Percentiles rank a stretch among this genome's conserved stretches.
Conservation (phyloP, 257 asterid species). For the Salvia miltiorrhiza region DNA sequence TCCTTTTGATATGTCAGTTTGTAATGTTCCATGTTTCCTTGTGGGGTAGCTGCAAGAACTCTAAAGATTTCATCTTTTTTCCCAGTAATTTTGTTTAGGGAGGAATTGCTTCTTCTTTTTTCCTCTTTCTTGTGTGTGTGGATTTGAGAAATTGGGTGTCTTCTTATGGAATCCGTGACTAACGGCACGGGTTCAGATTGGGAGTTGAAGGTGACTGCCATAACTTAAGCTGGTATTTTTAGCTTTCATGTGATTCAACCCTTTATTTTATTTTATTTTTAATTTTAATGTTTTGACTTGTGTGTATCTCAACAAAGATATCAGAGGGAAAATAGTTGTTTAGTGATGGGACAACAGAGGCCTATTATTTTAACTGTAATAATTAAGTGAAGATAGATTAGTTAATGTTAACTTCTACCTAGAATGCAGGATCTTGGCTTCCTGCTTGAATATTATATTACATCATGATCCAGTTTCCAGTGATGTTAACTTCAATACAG, state of each 20-base stretch:
- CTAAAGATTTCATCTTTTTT: background rate
- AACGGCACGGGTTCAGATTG: conserved; percentile 64
- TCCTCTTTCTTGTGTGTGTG: background rate
- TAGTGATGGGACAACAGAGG: conserved; percentile 21
- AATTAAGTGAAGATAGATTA: conserved; percentile 24
- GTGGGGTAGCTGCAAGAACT: conserved; percentile 25
- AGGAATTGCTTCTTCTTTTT: background rate
- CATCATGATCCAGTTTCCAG: background rate
- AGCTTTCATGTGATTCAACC: conserved; percentile 74
- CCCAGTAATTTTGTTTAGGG: background rate
- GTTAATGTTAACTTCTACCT: conserved; percentile 27
- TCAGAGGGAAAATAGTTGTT: conserved; percentile 19
- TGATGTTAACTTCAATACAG: conserved; percentile 8
- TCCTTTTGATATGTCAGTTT: conserved; percentile 17
- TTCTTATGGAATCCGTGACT: conserved; percentile 70
- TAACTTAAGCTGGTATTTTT: conserved; percentile 43
- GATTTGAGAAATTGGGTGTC: conserved; percentile 25
- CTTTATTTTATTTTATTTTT: background rate
- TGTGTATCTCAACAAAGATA: conserved; percentile 10
- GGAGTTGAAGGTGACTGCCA: conserved; percentile 47
- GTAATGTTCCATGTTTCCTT: conserved; percentile 21
- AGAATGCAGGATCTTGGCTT: conserved; percentile 40
- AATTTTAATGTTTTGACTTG: conserved; percentile 26
- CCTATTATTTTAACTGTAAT: conserved; percentile 12
- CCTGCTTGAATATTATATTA: conserved; percentile 19